Base-by-base conservation (phyloP, 140 eudicot genomes). In the Anethum foeniculum region DNA sequence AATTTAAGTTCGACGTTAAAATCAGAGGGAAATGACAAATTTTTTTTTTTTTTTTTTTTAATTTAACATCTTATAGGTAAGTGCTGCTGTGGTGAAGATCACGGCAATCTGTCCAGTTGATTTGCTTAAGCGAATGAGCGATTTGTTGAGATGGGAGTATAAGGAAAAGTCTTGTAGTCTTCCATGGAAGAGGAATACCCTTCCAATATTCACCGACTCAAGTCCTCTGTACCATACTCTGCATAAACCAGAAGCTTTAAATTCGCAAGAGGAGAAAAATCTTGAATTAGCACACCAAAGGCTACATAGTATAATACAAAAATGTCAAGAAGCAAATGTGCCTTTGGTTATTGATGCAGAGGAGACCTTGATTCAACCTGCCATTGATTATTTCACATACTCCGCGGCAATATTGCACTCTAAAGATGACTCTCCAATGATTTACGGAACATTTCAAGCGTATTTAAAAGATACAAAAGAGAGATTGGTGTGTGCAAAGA, bases 141-240 rank as follows among this genome's bases (percentile, higher is more conserved):
- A 96, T 84, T 86, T 89, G 23, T 86, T 96, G 9, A 80, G 99
- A 86, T 96, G 99, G 99, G 96, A 93, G 68, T 82, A 82, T 84
- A 89, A 80, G 74, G 83, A 96, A 39, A 64, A 81, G 1, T 84
- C 91, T 11, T 79, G 84, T 28, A 38, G 87, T n/a, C 98, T 96
- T 12, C 96, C 97, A 81, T 96, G 99, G 99, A 96, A 96, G 86
- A 91, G 76, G 23, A 78, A 88, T 43, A 77, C 94, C 10, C 88
- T 96, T 21, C 97, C 97, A 12, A 84, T 96, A 4, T 90, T 96
- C 64, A 43, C 96, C 16, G 90, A 91, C 19, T 88, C 91, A 9
- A 93, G 96, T 90, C 97, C 99, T 2, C 79, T 96, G 51, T 96
- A 96, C 83, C 98, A 96, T 84, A 91, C 98, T 10, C 86, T 81